These are phyloP conservation scores for Pythium utonaiense DNA, from an alignment of 352 stramenopile genomes.

Conservation along the genomic window DNA sequence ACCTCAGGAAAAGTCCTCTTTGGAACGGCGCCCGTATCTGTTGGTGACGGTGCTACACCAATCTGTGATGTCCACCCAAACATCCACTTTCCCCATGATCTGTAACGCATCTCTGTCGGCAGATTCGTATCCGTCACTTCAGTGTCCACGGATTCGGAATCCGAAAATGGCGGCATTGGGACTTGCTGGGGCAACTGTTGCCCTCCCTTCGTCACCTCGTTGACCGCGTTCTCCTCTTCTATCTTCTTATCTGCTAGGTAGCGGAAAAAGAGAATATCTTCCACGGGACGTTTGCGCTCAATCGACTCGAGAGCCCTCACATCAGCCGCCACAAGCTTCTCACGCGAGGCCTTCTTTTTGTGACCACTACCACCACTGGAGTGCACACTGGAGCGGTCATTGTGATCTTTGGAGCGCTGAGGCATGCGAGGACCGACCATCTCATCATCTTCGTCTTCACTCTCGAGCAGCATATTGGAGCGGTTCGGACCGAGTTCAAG, in stretches of 20 bases:
- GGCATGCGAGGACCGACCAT: slow-evolving; percentile 7
- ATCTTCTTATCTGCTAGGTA: slow-evolving; percentile 68
- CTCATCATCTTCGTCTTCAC: slow-evolving; percentile 48
- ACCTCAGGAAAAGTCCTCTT: slow-evolving; percentile 69
- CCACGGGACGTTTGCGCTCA: slow-evolving; percentile 60
- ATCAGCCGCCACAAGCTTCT: slow-evolving; percentile 2
- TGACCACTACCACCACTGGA: slow-evolving; percentile 10
- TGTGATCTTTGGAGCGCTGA: not conserved
- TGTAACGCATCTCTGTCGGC: slow-evolving; percentile 69
- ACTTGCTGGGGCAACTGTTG: slow-evolving; percentile 1
- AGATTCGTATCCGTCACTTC: slow-evolving; percentile 65
- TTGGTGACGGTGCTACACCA: slow-evolving; percentile 29
- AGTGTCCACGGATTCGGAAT: slow-evolving; percentile 79
- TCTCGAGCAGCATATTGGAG: slow-evolving; percentile 45
- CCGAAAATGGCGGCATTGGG: slow-evolving; percentile 62
- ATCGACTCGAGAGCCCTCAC: slow-evolving; percentile 55
- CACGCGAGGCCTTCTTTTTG: not conserved
- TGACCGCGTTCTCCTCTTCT: slow-evolving; percentile 12
- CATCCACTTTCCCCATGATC: slow-evolving; percentile 82
- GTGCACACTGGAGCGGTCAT: slow-evolving; percentile 9
- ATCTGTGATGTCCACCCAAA: slow-evolving; percentile 84
- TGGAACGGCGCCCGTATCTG: slow-evolving; percentile 26
- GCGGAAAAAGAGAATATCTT: slow-evolving; percentile 85
- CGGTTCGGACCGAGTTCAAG: slow-evolving; percentile 29
- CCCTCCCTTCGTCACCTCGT: not conserved